Base-by-base conservation (phyloP, 1,284 basidiomycete genomes). In the Ustilago hordei region DNA sequence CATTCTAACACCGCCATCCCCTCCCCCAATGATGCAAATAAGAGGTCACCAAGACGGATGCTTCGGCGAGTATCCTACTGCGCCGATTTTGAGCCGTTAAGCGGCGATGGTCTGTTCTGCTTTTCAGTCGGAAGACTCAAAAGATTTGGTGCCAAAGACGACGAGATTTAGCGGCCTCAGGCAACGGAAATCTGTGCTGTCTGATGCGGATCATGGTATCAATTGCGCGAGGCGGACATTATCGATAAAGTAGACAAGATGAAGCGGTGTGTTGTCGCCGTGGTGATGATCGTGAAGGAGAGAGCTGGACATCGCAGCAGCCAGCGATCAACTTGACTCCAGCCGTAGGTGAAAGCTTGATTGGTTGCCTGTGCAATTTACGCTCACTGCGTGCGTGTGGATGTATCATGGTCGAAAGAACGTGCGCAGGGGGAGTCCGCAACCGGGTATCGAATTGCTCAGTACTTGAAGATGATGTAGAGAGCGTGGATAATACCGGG, bases 401-500 rank as follows among this genome's bases (percentile, higher is more conserved):
- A 19, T 23, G 19, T 41, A 15, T 41, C 19, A n/a, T 41, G 38
- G 6, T 13, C 4, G 28, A 35, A 13, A 9, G 7, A 35, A 35
- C 34, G 53, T 55, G 17, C 19, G 32, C n/a, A 19, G 12, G 31
- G n/a, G 43, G 19, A 45, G 23, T 28, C 13, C 8, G 34, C 3
- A 31, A 39, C 32, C 23, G 55, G 36, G 31, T 48, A 23, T n/a
- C n/a, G 13, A 38, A 6, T 15, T 62, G 60, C 69, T 73, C 64
- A 81, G 55, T 79, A 81, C 63, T 78, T 80, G 79, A 82, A 75
- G 67, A 82, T 82, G 65, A 82, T 74, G 79, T 82, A 82, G 48
- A 82, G 71, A 41, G 81, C 81, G 78, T 81, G 79, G 66, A 82
- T 77, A 78, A 82, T 82, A 66, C 81, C 81, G 28, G 81, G 75